Percentiles rank a stretch among this genome's conserved stretches.
phyloP scores from a whole-genome alignment of 148 eudicot genomes.

The Drosera capensis region DNA sequence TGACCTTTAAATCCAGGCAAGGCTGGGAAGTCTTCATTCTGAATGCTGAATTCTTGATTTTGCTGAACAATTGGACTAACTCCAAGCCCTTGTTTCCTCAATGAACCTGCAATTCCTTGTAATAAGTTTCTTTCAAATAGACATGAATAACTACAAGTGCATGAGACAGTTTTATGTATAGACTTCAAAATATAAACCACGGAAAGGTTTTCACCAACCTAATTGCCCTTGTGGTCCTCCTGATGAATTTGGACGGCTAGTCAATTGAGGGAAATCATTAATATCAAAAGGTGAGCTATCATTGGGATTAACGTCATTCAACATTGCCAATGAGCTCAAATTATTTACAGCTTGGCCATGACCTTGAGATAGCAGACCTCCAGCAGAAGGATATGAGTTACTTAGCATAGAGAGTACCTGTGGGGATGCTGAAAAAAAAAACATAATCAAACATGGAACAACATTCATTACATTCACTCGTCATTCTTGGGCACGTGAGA shows the following conservation, averaged over 20 bases:
- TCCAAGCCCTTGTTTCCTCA: conserved; percentile 86
- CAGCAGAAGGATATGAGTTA: conserved; percentile 64
- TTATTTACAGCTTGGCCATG: conserved; percentile 73
- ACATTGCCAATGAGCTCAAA: conserved; percentile 70
- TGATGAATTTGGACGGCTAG: conserved; percentile 83
- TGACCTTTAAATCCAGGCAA: conserved; percentile 94
- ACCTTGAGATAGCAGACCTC: conserved; percentile 65
- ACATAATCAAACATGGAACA: not conserved
- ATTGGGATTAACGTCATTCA: conserved; percentile 70
- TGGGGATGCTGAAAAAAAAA: conserved; percentile 69
- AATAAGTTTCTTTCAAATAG: conserved; percentile 7
- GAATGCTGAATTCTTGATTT: conserved; percentile 97
- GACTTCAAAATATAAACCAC: conserved; percentile 1
- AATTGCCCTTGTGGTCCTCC: conserved; percentile 98
- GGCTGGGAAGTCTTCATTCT: conserved; percentile 98
- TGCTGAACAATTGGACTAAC: conserved; percentile 93
- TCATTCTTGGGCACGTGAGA: not conserved
- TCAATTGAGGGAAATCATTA: conserved; percentile 90
- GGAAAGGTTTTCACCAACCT: conserved; percentile 19
- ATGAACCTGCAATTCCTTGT: conserved; percentile 43
- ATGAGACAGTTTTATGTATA: too few species aligned
- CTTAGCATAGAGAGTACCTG: conserved; percentile 88
- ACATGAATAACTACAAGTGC: conserved; percentile 7
- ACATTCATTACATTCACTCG: not conserved
- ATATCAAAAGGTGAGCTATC: conserved; percentile 82